Conservation (phyloP, 2,329 filamentous ascomycete genomes). For the Venturia aucupariae region DNA sequence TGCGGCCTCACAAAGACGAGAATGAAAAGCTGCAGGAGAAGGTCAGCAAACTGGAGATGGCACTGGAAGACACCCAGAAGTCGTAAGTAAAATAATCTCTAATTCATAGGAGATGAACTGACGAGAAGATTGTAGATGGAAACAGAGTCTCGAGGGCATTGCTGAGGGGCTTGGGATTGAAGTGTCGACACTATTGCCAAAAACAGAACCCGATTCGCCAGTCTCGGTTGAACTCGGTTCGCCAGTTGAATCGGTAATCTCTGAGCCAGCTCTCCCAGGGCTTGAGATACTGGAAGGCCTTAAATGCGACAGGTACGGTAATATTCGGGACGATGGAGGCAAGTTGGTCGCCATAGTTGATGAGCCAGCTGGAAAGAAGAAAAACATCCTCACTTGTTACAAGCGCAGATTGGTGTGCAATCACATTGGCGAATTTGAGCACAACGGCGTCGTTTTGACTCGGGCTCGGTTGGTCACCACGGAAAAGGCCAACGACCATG, state of each 20-base stretch:
- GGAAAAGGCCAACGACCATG: no score
- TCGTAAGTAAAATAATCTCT: not conserved
- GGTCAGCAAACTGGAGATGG: not conserved
- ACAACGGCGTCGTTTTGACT: no score
- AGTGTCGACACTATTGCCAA: not conserved
- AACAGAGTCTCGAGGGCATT: not conserved
- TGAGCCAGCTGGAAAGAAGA: slow-evolving; percentile 20
- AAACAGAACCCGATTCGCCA: not conserved
- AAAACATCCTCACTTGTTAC: not conserved
- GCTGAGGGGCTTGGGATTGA: not conserved
- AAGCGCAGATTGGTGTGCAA: not conserved
- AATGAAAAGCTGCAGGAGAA: not conserved
- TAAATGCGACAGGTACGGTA: slow-evolving; percentile 49
- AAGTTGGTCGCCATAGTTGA: slow-evolving; percentile 42
- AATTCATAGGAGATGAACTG: not conserved
- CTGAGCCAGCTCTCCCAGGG: slow-evolving; percentile 30
- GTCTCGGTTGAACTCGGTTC: not conserved
- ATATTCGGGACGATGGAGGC: slow-evolving; percentile 40
- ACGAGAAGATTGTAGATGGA: not conserved
- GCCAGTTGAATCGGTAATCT: not conserved
- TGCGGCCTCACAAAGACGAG: not conserved
- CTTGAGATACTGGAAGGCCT: slow-evolving; percentile 41
- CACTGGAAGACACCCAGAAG: not conserved
- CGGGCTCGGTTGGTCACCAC: no score
- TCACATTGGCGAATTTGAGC: not conserved